phyloP scores from a whole-genome alignment of 2,329 filamentous ascomycete genomes.

The Sporothrix globosa region DNA sequence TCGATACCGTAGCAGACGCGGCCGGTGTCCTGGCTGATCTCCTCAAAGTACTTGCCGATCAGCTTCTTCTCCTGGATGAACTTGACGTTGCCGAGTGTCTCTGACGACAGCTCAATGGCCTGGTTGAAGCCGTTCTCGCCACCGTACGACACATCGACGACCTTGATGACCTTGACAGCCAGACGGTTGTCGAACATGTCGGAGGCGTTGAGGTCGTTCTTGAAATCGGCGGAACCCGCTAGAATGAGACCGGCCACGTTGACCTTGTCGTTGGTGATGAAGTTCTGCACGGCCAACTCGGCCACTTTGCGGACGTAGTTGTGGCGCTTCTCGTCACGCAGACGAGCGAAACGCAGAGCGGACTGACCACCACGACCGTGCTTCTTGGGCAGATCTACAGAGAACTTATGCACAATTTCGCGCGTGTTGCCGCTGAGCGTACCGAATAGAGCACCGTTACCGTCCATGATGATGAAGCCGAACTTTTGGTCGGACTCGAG shows the following conservation, averaged over 20 bases:
- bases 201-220: constrained; percentile 96
- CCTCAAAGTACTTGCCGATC: constrained; percentile 98
- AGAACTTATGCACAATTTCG: constrained; percentile 97
- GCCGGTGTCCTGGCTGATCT: constrained; percentile 96
- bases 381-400: constrained; percentile 98
- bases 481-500: constrained; percentile 99
- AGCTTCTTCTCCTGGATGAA: constrained; percentile 99
- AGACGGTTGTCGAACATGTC: constrained; percentile 96
- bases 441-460: constrained; percentile 96
- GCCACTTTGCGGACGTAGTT: constrained; percentile 99
- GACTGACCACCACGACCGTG: constrained; percentile 99
- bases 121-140: constrained; percentile 99
- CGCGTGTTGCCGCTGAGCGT: constrained; percentile 96
- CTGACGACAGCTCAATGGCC: constrained; percentile 91
- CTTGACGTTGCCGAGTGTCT: constrained; percentile 98
- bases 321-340: constrained; percentile 98
- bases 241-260: constrained; percentile 95
- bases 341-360: constrained; percentile 97
- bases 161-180: constrained; percentile 95
- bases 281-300: constrained; percentile 97
- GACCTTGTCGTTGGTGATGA: constrained; percentile 97
- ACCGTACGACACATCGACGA: constrained; percentile 98
- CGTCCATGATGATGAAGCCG: constrained; percentile 99
- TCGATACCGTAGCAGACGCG: constrained; percentile 98
- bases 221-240: constrained; percentile 98